Base-by-base conservation (phyloP, 2,329 filamentous ascomycete species). In the Rosellinia necatrix region DNA sequence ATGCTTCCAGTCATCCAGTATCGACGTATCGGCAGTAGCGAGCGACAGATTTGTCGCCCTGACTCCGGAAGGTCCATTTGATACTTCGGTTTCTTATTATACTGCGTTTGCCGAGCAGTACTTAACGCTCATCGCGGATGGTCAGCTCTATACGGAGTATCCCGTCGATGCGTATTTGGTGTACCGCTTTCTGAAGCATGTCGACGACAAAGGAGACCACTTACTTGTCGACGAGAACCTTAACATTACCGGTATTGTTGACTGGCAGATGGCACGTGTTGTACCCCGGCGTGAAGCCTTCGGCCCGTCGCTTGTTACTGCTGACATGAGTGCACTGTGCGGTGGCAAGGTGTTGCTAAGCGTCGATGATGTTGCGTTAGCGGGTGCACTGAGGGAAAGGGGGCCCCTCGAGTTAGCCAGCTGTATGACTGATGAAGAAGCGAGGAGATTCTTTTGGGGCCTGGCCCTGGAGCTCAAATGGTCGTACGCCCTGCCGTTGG, bases 181-280 rank as follows among this genome's bases (percentile, higher is more conserved):
- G 24, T 73, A 77, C 53, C 67, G 69, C 13, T 76, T 74, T 63
- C 71, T 77, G 17, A 75, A 73, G 42, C 73, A 76, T 62, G 67
- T 70, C 34, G 72, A 78, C 53, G 73, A 77, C 50, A 76, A 76
- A 57, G 73, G 72, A 1, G 73, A 76, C 49, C 73, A 76, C 40
- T 63, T 76, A 7, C 64, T 77, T 3, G 49, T 61, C n/a, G 69
- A 76, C 50, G 60, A 72, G n/a, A 58, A 71, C 12, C 72, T 65
- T 43, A 72, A 72, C 40, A 71, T 76, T 24, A 75, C 71, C 9
- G 73, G 70, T 9, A 71, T 76, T 41, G 69, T 76, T 32, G 73
- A 76, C 60, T 76, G 73, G 73, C 68, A 75, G 59, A 73, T 67
- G 67, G 68, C 71, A 15, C 58, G 69, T 44, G 66, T 70, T 13